Evolutionary conservation across 225 moss, liverwort and hornwort genomes (phyloP), one percentile per base, ranked within the genome.

Genomic region (Anthoceros angustus): DNA sequence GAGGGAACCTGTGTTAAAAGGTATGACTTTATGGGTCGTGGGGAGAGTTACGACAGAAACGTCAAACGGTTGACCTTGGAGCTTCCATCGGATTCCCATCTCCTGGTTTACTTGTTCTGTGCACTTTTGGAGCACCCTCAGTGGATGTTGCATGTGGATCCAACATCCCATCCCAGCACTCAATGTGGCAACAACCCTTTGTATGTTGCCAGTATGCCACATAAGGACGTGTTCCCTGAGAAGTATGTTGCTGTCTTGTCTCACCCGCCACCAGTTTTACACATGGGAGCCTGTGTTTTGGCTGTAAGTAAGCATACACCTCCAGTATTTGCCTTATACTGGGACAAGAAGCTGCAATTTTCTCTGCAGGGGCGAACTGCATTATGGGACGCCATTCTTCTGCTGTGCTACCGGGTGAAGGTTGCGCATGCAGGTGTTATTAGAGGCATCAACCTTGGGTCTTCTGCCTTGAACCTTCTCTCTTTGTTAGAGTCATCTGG

Each of bases 131-230:
- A 98, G 72, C 98, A 98, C 76, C 98, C 98, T 21, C 89, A 89
- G 41, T 98, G 98, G 98, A 98, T 92, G 92, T 70, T 92, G 42
- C 98, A 98, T 63, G 80, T 98, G 25, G 98, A 92, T 42, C 86
- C 92, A 21, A 84, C 80, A 40, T 70, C 84, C 12, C 85, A 88
- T 64, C 87, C 88, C 50, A 84, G 79, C 42, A 92, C 89, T 70
- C 92, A 87, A 72, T 86, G 88, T 38, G 86, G 98, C 74, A 89
- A 80, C 61, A 98, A 89, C 62, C 91, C 89, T 42, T 83, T 98
- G 55, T 98, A 87, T 68, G 73, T 98, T 6, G 89, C 89, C 69
- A 67, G 85, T 32, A 78, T 98, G 67, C 89, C 92, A 38, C 77
- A 81, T 42, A 84, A 80, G 64, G 89, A 98, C 73, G 74, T 86